These are phyloP conservation scores for Termitomyces sp. DNA, from an alignment of 1,284 basidiomycete species.

Conservation along the genomic window DNA sequence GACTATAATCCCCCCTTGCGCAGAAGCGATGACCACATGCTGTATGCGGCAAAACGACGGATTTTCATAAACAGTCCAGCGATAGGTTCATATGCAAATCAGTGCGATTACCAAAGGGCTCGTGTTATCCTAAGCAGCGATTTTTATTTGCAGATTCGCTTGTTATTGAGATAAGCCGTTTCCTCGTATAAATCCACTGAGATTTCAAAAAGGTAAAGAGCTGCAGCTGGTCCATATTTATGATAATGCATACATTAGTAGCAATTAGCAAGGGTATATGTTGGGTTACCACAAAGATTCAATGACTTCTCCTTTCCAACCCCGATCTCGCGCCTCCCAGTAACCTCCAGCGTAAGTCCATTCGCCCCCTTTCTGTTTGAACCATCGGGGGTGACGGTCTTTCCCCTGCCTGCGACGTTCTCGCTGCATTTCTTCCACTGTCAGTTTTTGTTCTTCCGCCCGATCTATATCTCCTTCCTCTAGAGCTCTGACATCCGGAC, in stretches of 20 bases:
- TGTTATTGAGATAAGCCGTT: not conserved
- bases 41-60: conserved; percentile 23
- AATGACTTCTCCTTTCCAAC: conserved; percentile 51
- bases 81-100: not conserved
- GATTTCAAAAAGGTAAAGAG: not conserved
- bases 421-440: conserved; percentile 72
- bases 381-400: conserved; percentile 66
- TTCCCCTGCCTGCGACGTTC: conserved; percentile 55
- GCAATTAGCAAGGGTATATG: not conserved
- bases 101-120: not conserved
- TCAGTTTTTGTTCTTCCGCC: conserved; percentile 74
- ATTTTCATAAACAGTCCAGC: not conserved
- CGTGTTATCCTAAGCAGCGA: not conserved
- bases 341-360: conserved; percentile 79
- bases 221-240: not conserved
- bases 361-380: conserved; percentile 63
- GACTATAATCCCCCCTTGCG: not conserved
- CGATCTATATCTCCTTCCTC: conserved; percentile 76
- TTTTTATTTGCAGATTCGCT: not conserved
- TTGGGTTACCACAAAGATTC: conserved; percentile 57
- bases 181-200: not conserved
- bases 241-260: not conserved
- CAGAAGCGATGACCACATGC: conserved; percentile 12
- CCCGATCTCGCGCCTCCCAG: conserved; percentile 67
- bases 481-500: conserved; percentile 83